Conservation (phyloP, 495 filamentous ascomycete genomes). For the Aspergillus egyptiacus region DNA sequence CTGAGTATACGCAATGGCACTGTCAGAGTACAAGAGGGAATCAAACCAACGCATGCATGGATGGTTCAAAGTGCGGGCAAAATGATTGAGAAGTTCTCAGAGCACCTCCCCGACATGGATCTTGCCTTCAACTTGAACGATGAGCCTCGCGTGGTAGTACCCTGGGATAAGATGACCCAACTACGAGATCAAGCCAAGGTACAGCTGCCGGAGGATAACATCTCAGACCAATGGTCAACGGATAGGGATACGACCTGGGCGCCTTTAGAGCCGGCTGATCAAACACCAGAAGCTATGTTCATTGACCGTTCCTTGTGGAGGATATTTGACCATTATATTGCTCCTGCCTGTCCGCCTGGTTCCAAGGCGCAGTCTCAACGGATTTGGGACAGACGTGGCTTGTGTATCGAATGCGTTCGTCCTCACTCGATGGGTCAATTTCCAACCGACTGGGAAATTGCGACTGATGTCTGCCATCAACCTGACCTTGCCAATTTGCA, state of each 20-base stretch:
- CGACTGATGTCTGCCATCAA: constrained; percentile 69
- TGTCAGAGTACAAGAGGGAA: constrained; percentile 36
- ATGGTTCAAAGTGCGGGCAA: constrained; percentile 53
- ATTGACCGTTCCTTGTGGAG: constrained; percentile 40
- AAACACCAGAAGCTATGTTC: constrained; percentile 43
- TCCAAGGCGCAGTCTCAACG: constrained; percentile 48
- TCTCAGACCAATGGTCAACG: constrained; percentile 29
- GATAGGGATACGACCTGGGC: constrained; percentile 36
- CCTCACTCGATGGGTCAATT: constrained; percentile 68
- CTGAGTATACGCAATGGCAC: constrained; percentile 45
- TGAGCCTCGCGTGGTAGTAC: constrained; percentile 67
- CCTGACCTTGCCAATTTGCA: constrained; percentile 71
- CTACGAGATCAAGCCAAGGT: constrained; percentile 33
- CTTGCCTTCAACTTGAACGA: constrained; percentile 75
- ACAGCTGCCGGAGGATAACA: constrained; percentile 19
- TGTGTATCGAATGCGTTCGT: constrained; percentile 56
- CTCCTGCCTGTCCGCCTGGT: constrained; percentile 49
- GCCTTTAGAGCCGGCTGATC: constrained; percentile 38
- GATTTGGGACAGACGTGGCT: constrained; percentile 41
- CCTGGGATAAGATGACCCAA: constrained; percentile 51
- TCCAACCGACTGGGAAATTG: constrained; percentile 56
- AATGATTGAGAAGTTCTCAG: constrained; percentile 62
- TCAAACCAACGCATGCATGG: constrained; percentile 49
- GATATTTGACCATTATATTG: constrained; percentile 44
- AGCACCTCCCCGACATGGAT: constrained; percentile 73